phyloP scores from a whole-genome alignment of 192 early-diverging fungal species.

The Coemansia sp. region DNA sequence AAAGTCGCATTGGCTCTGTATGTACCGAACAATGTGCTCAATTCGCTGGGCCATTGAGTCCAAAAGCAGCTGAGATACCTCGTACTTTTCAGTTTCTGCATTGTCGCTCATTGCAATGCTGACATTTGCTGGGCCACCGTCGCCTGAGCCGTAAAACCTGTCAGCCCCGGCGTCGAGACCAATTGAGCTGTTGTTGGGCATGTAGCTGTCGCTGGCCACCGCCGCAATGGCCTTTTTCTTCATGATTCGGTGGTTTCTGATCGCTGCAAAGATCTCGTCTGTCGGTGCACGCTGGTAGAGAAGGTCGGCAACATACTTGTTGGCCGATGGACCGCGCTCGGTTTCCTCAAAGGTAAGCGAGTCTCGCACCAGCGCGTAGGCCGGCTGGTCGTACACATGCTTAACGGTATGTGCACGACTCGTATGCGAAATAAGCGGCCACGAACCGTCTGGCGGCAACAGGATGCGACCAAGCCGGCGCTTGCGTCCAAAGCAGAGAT shows the following conservation, averaged over 20 bases:
- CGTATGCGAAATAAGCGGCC: conserved; percentile 76
- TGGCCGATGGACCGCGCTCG: conserved; percentile 51
- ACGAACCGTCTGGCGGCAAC: conserved; percentile 66
- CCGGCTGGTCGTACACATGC: conserved; percentile 40
- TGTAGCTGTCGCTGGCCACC: conserved; percentile 46
- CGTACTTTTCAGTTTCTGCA: conserved; percentile 30
- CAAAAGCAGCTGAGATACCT: conserved; percentile 37
- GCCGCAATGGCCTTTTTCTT: conserved; percentile 44
- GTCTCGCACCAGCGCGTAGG: conserved; percentile 63
- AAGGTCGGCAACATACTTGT: conserved; percentile 67
- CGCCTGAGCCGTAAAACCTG: not conserved
- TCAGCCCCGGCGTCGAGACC: not conserved
- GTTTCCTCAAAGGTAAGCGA: conserved; percentile 62
- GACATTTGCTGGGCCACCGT: not conserved
- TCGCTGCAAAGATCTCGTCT: conserved; percentile 66
- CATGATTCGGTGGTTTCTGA: conserved; percentile 58
- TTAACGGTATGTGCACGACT: conserved; percentile 43
- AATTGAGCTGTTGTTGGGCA: conserved; percentile 22
- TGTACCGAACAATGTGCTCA: conserved; percentile 45
- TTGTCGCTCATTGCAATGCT: conserved; percentile 17
- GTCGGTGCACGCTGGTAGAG: conserved; percentile 71
- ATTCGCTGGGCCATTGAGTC: conserved; percentile 49
- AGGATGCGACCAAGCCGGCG: conserved; percentile 51
- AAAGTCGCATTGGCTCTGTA: conserved; percentile 56
- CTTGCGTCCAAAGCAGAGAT: conserved; percentile 51